Conservation (phyloP, 768 basidiomycete genomes). For the Tylopilus rubrobrunneus region DNA sequence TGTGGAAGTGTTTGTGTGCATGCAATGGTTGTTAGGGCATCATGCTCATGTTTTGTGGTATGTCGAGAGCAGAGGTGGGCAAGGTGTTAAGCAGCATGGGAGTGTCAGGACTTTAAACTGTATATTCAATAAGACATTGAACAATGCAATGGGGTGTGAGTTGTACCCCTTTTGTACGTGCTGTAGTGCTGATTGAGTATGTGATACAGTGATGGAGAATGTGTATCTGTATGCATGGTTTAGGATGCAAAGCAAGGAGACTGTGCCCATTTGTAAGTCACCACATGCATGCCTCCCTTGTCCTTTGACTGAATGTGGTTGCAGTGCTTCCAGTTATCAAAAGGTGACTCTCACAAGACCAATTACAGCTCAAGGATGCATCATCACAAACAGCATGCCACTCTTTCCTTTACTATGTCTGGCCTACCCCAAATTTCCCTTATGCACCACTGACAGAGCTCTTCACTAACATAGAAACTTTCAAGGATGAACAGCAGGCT, state of each 20-base stretch:
- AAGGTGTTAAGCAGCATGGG: conserved; percentile 75
- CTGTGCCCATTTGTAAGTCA: conserved; percentile 40
- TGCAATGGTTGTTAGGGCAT: conserved; percentile 85
- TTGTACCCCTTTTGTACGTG: conserved; percentile 8
- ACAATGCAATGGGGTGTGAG: conserved; percentile 91
- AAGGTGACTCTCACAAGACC: conserved; percentile 40
- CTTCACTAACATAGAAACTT: too few species aligned
- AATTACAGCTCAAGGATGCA: conserved; percentile 63
- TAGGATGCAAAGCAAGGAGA: conserved; percentile 57
- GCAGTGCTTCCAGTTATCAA: too few species aligned
- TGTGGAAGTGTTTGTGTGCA: too few species aligned
- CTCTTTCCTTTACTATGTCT: not conserved
- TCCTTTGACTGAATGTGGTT: not conserved
- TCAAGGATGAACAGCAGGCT: too few species aligned
- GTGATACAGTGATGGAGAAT: conserved; percentile 79
- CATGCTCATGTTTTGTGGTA: conserved; percentile 86
- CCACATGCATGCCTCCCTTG: not conserved
- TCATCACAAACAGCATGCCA: conserved; percentile 54
- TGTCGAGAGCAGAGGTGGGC: conserved; percentile 60
- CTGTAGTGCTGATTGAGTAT: conserved; percentile 1
- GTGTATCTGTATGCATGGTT: conserved; percentile 83
- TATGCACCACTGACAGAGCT: too few species aligned
- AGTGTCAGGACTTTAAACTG: conserved; percentile 67
- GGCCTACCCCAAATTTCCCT: too few species aligned
- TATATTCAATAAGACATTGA: conserved; percentile 75